Base-by-base conservation (phyloP, 257 asterid species). In the Ehretia macrophylla region DNA sequence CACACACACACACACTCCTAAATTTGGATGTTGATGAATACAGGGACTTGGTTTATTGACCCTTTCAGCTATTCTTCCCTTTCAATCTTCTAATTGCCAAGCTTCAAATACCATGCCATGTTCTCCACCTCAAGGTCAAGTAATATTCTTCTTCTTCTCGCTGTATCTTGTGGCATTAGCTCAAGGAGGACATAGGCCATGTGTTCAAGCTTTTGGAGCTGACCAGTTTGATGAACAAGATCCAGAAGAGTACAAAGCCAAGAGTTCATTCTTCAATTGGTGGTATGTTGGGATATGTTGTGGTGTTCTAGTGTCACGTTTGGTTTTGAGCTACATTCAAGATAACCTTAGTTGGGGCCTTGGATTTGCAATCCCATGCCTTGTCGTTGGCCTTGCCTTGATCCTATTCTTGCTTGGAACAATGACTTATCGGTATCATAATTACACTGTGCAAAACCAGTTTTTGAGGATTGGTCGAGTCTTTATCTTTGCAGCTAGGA, bases 291-390 rank as follows among this genome's bases (percentile, higher is more conserved):
- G 68, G 5, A 52, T 68, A 52, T 73, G 58, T 65, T 17, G 14
- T 1, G 61, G 58, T 14, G 50, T 20, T 1, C 0, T 51, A 55
- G 48, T 64, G 5, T 17, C 79, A 12, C 23, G 66, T 11, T 14
- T 20, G 21, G 17, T 73, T 19, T 21, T 68, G 53, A 73, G 4
- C 37, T 73, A 68, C 32, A 59, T 73, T 55, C 65, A 73, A 52
- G 74, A 73, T 35, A 73, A 73, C 32, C 71, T 68, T 11, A 68
- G 71, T 38, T 73, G 75, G 79, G 71, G 21, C 40, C 79, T 73
- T 11, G 75, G 75, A 39, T 73, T 73, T 64, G 79, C 71, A n/a
- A 73, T 73, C 54, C 79, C 79, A 5, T 73, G 79, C 32, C 9
- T 68, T 3, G 48, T 59, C 48, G 60, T 73, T 73, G 73, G 35